Base-by-base conservation (phyloP, 2,329 filamentous ascomycete genomes). In the Fusarium sp. region DNA sequence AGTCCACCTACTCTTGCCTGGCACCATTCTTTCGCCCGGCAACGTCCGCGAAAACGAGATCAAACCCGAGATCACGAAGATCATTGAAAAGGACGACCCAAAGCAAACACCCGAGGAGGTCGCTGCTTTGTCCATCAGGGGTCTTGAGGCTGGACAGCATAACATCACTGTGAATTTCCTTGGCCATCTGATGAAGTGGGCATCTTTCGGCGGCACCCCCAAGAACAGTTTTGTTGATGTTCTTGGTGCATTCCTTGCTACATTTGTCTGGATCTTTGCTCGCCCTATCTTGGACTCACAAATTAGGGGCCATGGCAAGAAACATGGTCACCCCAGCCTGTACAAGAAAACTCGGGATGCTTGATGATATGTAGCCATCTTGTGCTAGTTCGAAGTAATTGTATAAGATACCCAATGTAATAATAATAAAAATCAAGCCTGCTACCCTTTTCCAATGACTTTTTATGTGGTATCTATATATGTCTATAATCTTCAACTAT, bases 1-100 rank as follows among this genome's bases (percentile, higher is more conserved):
- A 73, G 85, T 98, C 21, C 93, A 97, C 75, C 87, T 93, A 43
- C 88, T 98, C 14, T 92, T 90, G 74, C 96, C 96, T 0, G 95
- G 92, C 55, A 93, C 92, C 4, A 98, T 99, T 69, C 84, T 89
- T 16, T 90, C 88, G 8, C 90, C 93, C 0, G 94, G 94, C 1
- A 87, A 91, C 54, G 90, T 90, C 64, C 84, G 87, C 20, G 95
- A 98, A 82, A 90, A 97, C 75, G 80, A 83, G 73, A 87, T 87
- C 28, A 98, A 98, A 81, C 95, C 94, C 10, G 88, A 86, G 7
- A 85, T 98, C 51, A 97, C 94, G 5, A 86, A 89, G 71, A 85
- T 90, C 55, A 81, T 98, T 47, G 96, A 98, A 80, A 89, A 92
- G 72, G 87, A 88, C n/a, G 96, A 99, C 78, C 91, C 90, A 16